Conservation (phyloP, 2,329 filamentous ascomycete genomes). For the Fusarium napiforme region DNA sequence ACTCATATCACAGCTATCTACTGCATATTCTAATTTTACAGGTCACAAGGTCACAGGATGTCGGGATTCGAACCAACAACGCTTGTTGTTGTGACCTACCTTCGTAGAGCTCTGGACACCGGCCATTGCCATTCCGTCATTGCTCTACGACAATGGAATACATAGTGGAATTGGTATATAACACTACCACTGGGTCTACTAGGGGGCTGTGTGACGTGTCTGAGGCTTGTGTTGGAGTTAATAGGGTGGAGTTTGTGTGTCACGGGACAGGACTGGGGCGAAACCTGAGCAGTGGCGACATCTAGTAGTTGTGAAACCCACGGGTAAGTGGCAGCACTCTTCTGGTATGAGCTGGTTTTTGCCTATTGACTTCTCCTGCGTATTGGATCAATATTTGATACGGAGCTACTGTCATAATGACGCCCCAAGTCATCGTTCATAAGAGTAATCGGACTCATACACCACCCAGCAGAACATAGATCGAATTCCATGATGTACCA, state of each 20-base stretch:
- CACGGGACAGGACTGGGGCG: background rate
- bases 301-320: too few species aligned
- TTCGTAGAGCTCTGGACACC: constrained; percentile 17
- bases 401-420: too few species aligned
- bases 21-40: background rate
- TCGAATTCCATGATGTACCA: fast-evolving
- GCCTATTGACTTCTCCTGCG: fast-evolving
- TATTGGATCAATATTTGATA: background rate
- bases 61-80: constrained; percentile 2
- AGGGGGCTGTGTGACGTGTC: background rate
- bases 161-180: background rate
- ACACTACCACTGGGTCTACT: background rate
- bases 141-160: background rate
- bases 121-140: constrained; percentile 21
- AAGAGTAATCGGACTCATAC: too few species aligned
- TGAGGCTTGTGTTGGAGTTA: background rate
- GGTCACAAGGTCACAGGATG: background rate
- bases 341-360: background rate
- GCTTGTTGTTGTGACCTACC: constrained; percentile 4
- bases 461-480: background rate
- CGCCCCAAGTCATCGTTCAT: background rate
- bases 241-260: background rate
- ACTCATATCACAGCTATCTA: background rate
- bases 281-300: background rate
- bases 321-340: fast-evolving